phyloP scores from a whole-genome alignment of 2,329 filamentous ascomycete species.

The Passalora sequoiae region DNA sequence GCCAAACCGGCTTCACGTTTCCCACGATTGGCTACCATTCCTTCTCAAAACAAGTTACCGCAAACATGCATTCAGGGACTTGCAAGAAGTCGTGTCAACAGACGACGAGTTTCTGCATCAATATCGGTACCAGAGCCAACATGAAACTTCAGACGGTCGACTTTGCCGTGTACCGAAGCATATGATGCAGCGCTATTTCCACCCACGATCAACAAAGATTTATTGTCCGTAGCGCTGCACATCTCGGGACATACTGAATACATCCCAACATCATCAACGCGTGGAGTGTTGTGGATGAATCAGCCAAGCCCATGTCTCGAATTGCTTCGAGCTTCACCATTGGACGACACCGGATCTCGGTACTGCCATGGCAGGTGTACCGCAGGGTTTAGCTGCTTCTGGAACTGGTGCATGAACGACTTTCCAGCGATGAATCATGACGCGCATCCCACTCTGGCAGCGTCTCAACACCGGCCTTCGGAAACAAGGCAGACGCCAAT shows the following conservation, averaged over 20 bases:
- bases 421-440: conserved; percentile 1
- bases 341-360: too few species aligned
- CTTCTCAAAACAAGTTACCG: too few species aligned
- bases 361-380: neutral
- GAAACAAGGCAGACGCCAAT: neutral
- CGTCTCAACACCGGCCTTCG: neutral
- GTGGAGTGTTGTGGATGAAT: neutral
- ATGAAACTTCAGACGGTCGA: neutral
- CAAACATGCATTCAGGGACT: too few species aligned
- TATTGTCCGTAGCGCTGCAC: neutral
- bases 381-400: neutral
- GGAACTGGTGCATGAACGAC: neutral
- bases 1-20: neutral
- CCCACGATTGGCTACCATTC: neutral
- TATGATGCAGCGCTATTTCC: neutral
- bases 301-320: too few species aligned
- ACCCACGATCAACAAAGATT: neutral
- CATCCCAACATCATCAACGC: neutral
- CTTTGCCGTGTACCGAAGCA: neutral
- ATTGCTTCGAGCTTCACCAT: too few species aligned
- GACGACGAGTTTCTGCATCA: neutral
- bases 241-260: neutral
- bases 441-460: neutral
- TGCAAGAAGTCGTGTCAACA: neutral
- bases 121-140: neutral